Evolutionary conservation across 768 basidiomycete genomes (phyloP).

Genomic region (Nidula microcarpa): DNA sequence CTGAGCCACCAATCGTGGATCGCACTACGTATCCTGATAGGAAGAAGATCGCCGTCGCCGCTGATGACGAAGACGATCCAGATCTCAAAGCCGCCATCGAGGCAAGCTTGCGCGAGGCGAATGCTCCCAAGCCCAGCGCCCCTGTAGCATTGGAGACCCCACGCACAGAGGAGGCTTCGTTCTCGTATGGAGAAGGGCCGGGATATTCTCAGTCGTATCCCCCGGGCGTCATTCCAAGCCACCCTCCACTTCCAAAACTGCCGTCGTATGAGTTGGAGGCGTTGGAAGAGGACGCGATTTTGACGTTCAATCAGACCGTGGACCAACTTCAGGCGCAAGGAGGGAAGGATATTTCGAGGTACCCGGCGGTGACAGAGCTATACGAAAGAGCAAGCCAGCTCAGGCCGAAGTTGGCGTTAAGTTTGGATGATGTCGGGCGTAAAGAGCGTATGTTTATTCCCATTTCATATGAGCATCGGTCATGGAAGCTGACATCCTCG

Average conservation of each 20-base stretch:
- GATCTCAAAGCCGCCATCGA: constrained; percentile 94
- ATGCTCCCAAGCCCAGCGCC: constrained; percentile 74
- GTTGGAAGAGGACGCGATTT: constrained; percentile 78
- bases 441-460: constrained; percentile 65
- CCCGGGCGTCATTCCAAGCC: constrained; percentile 19
- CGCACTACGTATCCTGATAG: constrained; percentile 37
- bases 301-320: constrained; percentile 89
- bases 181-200: constrained; percentile 24
- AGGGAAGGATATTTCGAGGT: constrained; percentile 72
- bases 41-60: constrained; percentile 33
- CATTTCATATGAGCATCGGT: background rate
- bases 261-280: constrained; percentile 81
- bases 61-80: constrained; percentile 70
- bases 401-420: constrained; percentile 79
- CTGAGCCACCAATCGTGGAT: constrained; percentile 72
- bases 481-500: background rate
- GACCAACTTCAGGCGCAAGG: constrained; percentile 81
- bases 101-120: constrained; percentile 86
- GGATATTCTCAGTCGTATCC: constrained; percentile 47
- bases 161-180: constrained; percentile 35
- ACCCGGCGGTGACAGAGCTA: constrained; percentile 80
- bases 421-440: constrained; percentile 77
- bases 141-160: constrained; percentile 60
- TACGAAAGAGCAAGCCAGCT: constrained; percentile 79
- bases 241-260: constrained; percentile 48